phyloP scores from a whole-genome alignment of 331 rosid species.

The Acacia pycnantha region DNA sequence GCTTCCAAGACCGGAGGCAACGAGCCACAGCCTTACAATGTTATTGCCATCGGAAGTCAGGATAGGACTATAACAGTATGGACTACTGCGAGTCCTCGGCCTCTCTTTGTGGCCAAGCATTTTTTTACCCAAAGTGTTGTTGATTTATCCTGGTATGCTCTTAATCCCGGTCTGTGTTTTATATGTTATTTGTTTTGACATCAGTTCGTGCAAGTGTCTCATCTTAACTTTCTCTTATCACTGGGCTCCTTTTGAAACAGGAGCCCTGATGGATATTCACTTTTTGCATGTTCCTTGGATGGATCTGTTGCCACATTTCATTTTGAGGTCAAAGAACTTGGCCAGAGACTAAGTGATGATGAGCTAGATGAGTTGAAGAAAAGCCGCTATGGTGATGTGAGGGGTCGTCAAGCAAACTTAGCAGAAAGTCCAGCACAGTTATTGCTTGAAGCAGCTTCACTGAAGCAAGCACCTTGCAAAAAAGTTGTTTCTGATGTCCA shows the following conservation, averaged over 20 bases:
- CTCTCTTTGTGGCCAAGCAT: slow-evolving; percentile 98
- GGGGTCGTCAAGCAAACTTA: slow-evolving; percentile 82
- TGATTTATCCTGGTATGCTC: slow-evolving; percentile 89
- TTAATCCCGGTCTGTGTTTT: slow-evolving; percentile 10
- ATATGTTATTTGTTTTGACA: slow-evolving; percentile 18
- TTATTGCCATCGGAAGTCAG: slow-evolving; percentile 98
- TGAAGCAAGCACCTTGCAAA: slow-evolving; percentile 65
- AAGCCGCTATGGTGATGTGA: slow-evolving; percentile 92
- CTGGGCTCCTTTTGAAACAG: slow-evolving; percentile 51
- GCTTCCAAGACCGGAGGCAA: slow-evolving; percentile 73
- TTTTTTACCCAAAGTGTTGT: slow-evolving; percentile 96
- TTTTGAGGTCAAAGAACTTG: slow-evolving; percentile 92
- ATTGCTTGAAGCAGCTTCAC: slow-evolving; percentile 91
- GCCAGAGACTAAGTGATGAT: slow-evolving; percentile 70
- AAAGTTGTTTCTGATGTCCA: slow-evolving; percentile 64
- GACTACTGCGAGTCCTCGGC: slow-evolving; percentile 99
- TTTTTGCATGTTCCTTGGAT: slow-evolving; percentile 96
- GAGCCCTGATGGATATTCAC: slow-evolving; percentile 98
- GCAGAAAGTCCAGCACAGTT: slow-evolving; percentile 98
- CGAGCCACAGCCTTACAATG: slow-evolving; percentile 89
- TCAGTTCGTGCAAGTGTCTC: slow-evolving; percentile 7
- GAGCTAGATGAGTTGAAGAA: slow-evolving; percentile 90
- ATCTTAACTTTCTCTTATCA: neutral
- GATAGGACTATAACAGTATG: slow-evolving; percentile 96
- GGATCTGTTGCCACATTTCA: slow-evolving; percentile 87